A percentile compares a stretch with the other conserved stretches of the same genome.
Conservation (phyloP, 176 grass and related monocot species). For the Pontederia crassipes region DNA sequence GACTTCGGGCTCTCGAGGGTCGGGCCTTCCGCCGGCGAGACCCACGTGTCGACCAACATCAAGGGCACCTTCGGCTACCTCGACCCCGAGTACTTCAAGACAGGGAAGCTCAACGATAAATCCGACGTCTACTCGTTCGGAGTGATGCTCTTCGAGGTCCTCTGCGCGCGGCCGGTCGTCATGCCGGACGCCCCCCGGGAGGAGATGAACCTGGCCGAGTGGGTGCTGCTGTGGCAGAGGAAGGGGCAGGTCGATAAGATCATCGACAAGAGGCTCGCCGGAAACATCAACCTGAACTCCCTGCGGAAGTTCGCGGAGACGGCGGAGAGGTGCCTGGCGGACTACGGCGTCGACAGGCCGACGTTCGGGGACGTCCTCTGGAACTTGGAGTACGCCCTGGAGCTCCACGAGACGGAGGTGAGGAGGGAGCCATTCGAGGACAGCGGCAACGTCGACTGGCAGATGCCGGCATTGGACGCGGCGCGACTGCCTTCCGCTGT, state of each 20-base stretch:
- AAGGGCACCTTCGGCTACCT: conserved; percentile 6
- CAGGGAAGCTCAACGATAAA: conserved; percentile 6
- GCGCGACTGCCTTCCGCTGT: no score
- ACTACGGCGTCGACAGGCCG: neutral
- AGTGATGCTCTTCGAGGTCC: conserved; percentile 15
- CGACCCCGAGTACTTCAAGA: conserved; percentile 15
- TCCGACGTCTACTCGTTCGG: conserved; percentile 14
- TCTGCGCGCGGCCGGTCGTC: conserved; percentile 14
- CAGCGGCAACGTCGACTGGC: neutral
- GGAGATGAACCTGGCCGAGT: conserved; percentile 9
- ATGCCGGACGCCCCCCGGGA: neutral
- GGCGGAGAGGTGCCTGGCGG: conserved; percentile 3
- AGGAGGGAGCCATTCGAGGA: conserved; percentile 14
- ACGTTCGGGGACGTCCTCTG: neutral
- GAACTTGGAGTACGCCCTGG: conserved; percentile 16
- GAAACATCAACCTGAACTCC: conserved; percentile 1
- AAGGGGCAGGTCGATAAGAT: conserved; percentile 10
- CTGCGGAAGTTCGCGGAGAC: conserved; percentile 9
- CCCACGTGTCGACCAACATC: neutral
- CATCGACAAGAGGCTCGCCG: conserved; percentile 2
- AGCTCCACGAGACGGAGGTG: conserved; percentile 12
- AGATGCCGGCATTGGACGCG: neutral
- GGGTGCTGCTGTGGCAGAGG: conserved; percentile 4
- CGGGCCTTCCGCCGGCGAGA: neutral
- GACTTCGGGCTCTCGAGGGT: conserved; percentile 6